phyloP scores from a whole-genome alignment of 352 stramenopile genomes.

The Pythium utonaiense region DNA sequence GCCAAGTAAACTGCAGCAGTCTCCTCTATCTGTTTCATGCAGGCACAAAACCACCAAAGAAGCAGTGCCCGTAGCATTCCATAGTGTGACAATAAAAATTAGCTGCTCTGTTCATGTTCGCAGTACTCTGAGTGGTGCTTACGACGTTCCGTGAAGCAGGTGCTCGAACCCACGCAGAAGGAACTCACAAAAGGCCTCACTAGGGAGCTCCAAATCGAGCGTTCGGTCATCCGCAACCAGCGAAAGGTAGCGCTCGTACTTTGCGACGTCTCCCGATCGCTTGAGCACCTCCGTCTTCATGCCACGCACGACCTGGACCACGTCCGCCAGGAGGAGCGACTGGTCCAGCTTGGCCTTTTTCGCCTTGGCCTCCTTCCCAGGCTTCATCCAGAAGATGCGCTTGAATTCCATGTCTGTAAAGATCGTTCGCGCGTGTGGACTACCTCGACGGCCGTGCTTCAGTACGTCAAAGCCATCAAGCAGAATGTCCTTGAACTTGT shows the following conservation, averaged over 20 bases:
- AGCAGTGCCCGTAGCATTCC: too few relatives aligned
- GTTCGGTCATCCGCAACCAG: slow-evolving; percentile 66
- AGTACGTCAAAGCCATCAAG: slow-evolving; percentile 70
- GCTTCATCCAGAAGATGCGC: slow-evolving; percentile 80
- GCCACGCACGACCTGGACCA: slow-evolving; percentile 66
- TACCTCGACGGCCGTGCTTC: slow-evolving; percentile 67
- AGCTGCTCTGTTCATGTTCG: too few relatives aligned
- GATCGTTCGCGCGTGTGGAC: slow-evolving; percentile 56
- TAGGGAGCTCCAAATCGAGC: slow-evolving; percentile 62
- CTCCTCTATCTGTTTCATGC: too few relatives aligned
- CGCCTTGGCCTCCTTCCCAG: slow-evolving; percentile 46
- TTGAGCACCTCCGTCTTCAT: slow-evolving; percentile 83
- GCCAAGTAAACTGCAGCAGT: too few relatives aligned
- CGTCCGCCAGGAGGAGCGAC: slow-evolving; percentile 58
- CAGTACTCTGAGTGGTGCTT: too few relatives aligned
- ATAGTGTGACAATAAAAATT: not conserved
- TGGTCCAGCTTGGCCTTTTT: slow-evolving; percentile 71
- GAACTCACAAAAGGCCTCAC: slow-evolving; percentile 51
- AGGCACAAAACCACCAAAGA: too few relatives aligned
- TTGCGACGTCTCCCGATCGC: slow-evolving; percentile 56
- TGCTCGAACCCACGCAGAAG: slow-evolving; percentile 54
- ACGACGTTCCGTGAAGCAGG: slow-evolving; percentile 28
- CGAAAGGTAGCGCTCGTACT: slow-evolving; percentile 73
- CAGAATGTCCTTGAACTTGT: slow-evolving; percentile 57
- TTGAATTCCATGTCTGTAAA: slow-evolving; percentile 77